Percentiles rank a stretch among this genome's conserved stretches.
Evolutionary conservation across 2,329 filamentous ascomycete genomes (phyloP).

Genomic region (Moelleriella libera): DNA sequence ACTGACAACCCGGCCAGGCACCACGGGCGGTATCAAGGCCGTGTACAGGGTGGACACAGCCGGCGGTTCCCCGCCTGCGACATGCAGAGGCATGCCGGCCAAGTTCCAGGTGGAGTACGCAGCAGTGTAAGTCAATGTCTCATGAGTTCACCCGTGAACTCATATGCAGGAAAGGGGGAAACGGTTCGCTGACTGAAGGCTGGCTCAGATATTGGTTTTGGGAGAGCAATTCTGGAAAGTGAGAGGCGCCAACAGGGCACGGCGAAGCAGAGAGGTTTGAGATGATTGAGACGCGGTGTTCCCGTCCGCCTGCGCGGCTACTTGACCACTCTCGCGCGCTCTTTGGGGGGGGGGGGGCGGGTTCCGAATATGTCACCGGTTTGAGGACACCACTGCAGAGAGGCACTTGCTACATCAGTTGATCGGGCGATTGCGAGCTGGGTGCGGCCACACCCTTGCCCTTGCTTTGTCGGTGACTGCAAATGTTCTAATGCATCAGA

Average conservation of each 20-base stretch:
- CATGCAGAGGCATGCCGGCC: constrained; percentile 50
- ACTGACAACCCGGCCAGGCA: constrained; percentile 37
- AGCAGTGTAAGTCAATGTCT: constrained; percentile 54
- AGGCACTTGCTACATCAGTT: too few relatives aligned
- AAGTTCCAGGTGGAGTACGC: constrained; percentile 67
- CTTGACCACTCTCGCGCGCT: too few relatives aligned
- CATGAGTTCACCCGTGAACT: neutral
- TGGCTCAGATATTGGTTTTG: constrained; percentile 24
- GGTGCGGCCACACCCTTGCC: too few relatives aligned
- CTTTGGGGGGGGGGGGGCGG: too few relatives aligned
- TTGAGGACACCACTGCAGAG: too few relatives aligned
- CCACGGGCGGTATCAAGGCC: constrained; percentile 52
- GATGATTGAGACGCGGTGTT: too few relatives aligned
- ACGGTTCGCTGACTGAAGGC: neutral
- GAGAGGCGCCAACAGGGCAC: neutral
- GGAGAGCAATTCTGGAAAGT: constrained; percentile 4
- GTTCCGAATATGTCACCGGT: too few relatives aligned
- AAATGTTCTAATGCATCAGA: too few relatives aligned
- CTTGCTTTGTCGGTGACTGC: too few relatives aligned
- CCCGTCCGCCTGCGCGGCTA: too few relatives aligned
- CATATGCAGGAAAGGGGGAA: neutral
- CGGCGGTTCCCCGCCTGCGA: constrained; percentile 61
- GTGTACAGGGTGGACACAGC: constrained; percentile 78
- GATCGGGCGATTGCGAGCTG: too few relatives aligned
- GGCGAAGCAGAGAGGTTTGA: too few relatives aligned